Conservation (phyloP, 164 flowering plant genomes). For the Sedum album region DNA sequence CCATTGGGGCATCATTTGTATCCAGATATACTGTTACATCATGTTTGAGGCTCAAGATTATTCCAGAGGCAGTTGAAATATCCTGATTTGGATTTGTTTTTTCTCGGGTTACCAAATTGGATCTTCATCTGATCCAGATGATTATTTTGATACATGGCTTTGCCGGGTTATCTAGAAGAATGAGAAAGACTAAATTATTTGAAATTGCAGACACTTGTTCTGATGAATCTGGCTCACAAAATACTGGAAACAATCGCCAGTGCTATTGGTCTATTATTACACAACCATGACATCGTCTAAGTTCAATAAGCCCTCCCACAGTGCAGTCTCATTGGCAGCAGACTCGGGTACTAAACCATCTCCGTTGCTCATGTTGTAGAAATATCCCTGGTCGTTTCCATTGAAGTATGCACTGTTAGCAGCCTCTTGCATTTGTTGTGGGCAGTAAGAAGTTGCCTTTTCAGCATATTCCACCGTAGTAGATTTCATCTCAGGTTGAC, state of each 20-base stretch:
- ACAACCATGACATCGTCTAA: slow-evolving; percentile 29
- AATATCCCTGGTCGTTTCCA: not conserved
- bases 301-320: slow-evolving; percentile 65
- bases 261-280: not conserved
- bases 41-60: not conserved
- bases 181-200: not conserved
- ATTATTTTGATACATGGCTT: not conserved
- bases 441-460: slow-evolving; percentile 7
- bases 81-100: not conserved
- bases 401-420: slow-evolving; percentile 10
- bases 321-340: slow-evolving; percentile 29
- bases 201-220: not conserved
- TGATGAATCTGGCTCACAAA: not conserved
- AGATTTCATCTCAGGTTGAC: slow-evolving; percentile 25
- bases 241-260: not conserved
- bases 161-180: not conserved
- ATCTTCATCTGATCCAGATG: not conserved
- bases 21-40: not conserved
- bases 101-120: not conserved
- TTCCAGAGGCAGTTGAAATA: not conserved
- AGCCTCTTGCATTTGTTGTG: slow-evolving; percentile 25
- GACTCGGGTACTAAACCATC: slow-evolving; percentile 10
- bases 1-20: no score
- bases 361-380: slow-evolving; percentile 8
- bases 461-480: slow-evolving; percentile 33